These are phyloP conservation scores for Tetragonia tetragonoides DNA, from an alignment of 148 eudicot genomes.

Conservation along the genomic window DNA sequence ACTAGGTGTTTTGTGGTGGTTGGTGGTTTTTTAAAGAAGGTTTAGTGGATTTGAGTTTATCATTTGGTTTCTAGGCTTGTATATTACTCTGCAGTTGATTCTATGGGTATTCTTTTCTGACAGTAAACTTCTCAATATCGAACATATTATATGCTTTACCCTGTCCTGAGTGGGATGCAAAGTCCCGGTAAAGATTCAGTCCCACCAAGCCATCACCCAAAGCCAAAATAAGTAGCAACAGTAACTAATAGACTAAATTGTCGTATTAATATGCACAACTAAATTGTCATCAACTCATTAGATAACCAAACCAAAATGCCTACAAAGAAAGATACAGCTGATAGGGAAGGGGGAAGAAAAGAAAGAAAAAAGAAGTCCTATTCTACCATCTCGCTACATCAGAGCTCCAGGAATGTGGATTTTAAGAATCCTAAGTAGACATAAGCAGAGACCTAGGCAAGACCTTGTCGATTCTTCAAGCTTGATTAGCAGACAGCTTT, in stretches of 20 bases:
- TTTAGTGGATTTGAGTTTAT: too few species aligned
- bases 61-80: too few species aligned
- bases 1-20: too few species aligned
- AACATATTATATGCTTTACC: too few species aligned
- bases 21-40: too few species aligned
- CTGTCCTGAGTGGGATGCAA: too few species aligned
- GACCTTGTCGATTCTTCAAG: background rate
- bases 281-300: background rate
- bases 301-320: background rate
- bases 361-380: background rate
- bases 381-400: background rate
- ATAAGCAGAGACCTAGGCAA: background rate
- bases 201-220: too few species aligned
- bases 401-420: background rate
- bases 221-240: too few species aligned
- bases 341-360: background rate
- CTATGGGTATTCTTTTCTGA: too few species aligned
- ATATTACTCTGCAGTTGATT: too few species aligned
- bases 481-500: constrained; percentile 38
- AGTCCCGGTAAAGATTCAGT: too few species aligned
- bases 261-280: constrained; percentile 9
- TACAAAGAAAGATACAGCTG: background rate
- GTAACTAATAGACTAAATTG: background rate
- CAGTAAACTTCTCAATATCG: too few species aligned
- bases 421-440: background rate